phyloP scores from a whole-genome alignment of 2,329 filamentous ascomycete genomes.

The Xylaria arbuscula region DNA sequence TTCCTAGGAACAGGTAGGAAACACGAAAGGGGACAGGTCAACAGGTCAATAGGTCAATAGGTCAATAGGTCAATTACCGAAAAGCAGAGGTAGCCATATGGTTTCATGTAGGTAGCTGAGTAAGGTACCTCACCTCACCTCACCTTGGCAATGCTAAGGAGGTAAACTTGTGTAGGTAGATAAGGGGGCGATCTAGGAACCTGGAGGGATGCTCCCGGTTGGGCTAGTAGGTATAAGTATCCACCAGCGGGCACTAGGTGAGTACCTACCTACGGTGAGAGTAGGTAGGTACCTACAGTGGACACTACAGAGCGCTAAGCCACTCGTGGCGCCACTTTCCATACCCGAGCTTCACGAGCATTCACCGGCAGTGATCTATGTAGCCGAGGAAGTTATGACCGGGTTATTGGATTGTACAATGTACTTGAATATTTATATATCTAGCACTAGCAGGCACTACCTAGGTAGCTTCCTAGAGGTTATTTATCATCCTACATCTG shows the following conservation, averaged over 20 bases:
- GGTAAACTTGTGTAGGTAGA: too few relatives aligned
- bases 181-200: too few relatives aligned
- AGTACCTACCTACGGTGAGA: too few relatives aligned
- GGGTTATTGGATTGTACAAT: neutral
- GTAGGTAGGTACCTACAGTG: neutral
- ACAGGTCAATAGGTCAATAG: neutral
- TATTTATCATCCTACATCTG: too few relatives aligned
- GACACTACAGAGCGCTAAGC: constrained; percentile 35
- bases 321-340: constrained; percentile 43
- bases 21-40: neutral
- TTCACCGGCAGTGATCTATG: neutral
- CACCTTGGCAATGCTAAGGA: neutral
- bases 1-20: neutral
- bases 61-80: neutral
- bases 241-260: too few relatives aligned
- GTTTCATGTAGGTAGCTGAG: too few relatives aligned
- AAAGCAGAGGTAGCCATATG: neutral
- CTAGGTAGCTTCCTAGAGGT: too few relatives aligned
- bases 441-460: neutral
- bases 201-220: too few relatives aligned
- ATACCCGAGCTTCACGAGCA: neutral
- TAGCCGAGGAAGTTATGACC: neutral
- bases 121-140: too few relatives aligned
- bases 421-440: neutral
- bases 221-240: too few relatives aligned